Conservation (phyloP, 139 green algal species). For the Haematococcus sp. region DNA sequence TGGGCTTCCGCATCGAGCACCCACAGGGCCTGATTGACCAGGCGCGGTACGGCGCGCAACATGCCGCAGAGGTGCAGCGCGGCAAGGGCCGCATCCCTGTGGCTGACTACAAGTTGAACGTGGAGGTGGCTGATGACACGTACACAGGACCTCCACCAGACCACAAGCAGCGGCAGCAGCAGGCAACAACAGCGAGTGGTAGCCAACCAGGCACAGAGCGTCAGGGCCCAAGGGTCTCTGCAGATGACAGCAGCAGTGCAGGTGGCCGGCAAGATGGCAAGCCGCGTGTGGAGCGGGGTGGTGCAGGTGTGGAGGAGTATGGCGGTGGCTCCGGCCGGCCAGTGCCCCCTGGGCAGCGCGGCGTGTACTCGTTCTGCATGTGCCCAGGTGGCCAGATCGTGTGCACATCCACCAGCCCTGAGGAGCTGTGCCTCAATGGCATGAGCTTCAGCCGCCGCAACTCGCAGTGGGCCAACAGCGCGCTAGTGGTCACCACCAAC, state of each 20-base stretch:
- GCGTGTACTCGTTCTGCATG: constrained; percentile 90
- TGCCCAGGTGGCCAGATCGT: constrained; percentile 84
- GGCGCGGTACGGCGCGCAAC: constrained; percentile 60
- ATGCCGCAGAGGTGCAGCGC: constrained; percentile 37
- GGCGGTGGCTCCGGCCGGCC: neutral
- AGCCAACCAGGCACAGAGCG: too few species aligned
- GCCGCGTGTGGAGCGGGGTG: too few species aligned
- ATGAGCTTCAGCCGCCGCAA: constrained; percentile 79
- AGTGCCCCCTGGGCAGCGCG: constrained; percentile 15
- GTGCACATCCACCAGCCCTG: constrained; percentile 56
- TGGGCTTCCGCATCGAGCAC: constrained; percentile 86
- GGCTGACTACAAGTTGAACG: constrained; percentile 74
- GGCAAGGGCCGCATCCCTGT: constrained; percentile 77
- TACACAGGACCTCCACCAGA: too few species aligned
- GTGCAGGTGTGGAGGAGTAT: neutral
- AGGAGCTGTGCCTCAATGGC: constrained; percentile 86
- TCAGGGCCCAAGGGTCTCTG: too few species aligned
- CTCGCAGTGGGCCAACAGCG: constrained; percentile 77
- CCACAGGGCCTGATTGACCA: constrained; percentile 74
- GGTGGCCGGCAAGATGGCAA: too few species aligned
- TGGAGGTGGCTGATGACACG: constrained; percentile 10
- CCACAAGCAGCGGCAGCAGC: constrained; percentile 3
- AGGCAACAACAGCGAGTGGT: too few species aligned
- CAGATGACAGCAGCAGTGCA: neutral
- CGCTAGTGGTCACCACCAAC: constrained; percentile 65